Conservation (phyloP, 257 asterid species). For the Solanum bukasovii region DNA sequence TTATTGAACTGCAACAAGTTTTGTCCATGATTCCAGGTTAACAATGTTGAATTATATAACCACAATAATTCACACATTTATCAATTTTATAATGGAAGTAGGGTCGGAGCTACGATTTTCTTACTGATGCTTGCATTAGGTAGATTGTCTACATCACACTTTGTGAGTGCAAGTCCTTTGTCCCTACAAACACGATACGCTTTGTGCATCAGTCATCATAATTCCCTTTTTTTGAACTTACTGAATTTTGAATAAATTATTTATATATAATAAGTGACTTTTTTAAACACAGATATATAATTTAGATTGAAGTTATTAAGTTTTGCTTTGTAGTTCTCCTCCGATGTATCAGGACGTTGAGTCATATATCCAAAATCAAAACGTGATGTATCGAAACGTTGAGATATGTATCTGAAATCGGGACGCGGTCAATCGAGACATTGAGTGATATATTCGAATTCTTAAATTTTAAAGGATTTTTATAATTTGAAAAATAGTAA, state of each 20-base stretch:
- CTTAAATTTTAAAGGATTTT: background rate
- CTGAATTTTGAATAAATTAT: background rate
- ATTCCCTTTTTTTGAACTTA: background rate
- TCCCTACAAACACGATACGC: background rate
- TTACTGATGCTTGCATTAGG: background rate
- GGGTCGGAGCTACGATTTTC: background rate
- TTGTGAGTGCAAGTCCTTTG: fast-evolving
- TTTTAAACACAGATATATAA: background rate
- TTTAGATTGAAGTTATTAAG: background rate
- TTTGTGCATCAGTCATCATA: background rate
- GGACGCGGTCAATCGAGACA: fast-evolving
- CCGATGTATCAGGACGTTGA: too few relatives aligned
- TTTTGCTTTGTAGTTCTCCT: background rate
- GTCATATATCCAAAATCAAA: too few relatives aligned
- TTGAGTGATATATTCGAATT: background rate
- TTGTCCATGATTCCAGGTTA: background rate
- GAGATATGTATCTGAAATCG: too few relatives aligned
- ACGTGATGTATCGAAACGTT: too few relatives aligned
- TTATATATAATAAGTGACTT: background rate
- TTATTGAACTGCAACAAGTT: background rate
- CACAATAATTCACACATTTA: background rate
- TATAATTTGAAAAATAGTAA: too few relatives aligned
- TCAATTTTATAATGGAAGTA: background rate
- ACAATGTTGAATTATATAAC: background rate
- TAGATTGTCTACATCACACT: background rate